Conservation (phyloP, 2,329 filamentous ascomycete species). For the Ophiobolus disseminans region DNA sequence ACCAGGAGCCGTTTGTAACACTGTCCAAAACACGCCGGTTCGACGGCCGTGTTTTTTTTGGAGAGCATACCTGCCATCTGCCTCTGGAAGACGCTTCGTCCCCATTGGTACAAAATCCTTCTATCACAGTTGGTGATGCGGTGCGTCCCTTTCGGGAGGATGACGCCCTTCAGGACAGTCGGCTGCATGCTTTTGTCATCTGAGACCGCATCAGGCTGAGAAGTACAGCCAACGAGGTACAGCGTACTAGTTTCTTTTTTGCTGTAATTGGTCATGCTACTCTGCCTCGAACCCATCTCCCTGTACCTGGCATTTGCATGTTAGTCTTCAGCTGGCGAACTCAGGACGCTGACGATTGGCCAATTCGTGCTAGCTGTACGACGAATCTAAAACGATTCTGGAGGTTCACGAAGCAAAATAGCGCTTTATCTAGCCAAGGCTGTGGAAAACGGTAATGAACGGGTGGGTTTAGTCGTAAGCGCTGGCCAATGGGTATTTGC, state of each 20-base stretch:
- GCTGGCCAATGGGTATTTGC: constrained; percentile 39
- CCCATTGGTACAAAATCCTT: constrained; percentile 41
- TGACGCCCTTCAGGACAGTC: constrained; percentile 32
- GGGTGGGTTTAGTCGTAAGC: constrained; percentile 37
- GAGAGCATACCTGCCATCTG: constrained; percentile 70
- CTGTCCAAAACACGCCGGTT: constrained; percentile 85
- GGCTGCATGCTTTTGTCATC: constrained; percentile 33
- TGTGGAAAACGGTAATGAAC: constrained; percentile 29
- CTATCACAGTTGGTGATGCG: constrained; percentile 48
- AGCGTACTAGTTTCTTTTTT: constrained; percentile 21
- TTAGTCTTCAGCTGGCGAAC: constrained; percentile 37
- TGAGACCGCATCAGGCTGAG: constrained; percentile 21
- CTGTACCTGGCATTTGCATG: constrained; percentile 32
- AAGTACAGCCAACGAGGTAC: constrained; percentile 6
- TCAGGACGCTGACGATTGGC: constrained; percentile 32
- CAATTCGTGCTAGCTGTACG: constrained; percentile 20
- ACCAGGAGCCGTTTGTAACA: constrained; percentile 86
- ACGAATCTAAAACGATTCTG: constrained; percentile 26
- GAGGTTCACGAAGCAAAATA: constrained; percentile 25
- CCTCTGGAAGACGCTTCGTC: constrained; percentile 28
- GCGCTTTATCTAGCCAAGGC: constrained; percentile 32
- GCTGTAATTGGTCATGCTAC: constrained; percentile 8
- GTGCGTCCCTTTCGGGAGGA: constrained; percentile 41
- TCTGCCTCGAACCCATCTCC: constrained; percentile 21
- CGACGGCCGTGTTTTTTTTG: constrained; percentile 87